Percentiles rank a stretch among this genome's conserved stretches.
These are phyloP conservation scores for Biscutella laevigata DNA, from an alignment of 441 rosid species.

Conservation along the genomic window DNA sequence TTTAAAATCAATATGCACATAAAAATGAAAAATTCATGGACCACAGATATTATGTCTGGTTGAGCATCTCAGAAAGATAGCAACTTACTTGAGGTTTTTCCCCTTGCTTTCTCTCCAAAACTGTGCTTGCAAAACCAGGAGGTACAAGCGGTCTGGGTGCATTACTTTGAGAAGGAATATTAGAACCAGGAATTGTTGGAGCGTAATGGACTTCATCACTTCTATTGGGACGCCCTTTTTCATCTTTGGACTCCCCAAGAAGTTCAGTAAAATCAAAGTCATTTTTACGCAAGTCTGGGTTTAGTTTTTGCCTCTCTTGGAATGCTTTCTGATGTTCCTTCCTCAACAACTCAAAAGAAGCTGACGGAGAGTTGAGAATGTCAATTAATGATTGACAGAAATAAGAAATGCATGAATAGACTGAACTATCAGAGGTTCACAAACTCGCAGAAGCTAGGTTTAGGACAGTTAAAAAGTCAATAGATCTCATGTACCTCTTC, in stretches of 20 bases:
- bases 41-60: neutral
- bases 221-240: constrained; percentile 34
- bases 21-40: constrained; percentile 1
- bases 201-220: constrained; percentile 38
- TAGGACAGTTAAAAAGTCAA: constrained; percentile 5
- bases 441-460: constrained; percentile 11
- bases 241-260: constrained; percentile 56
- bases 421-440: constrained; percentile 3
- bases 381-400: constrained; percentile 20
- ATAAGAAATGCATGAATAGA: constrained; percentile 10
- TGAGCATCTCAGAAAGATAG: constrained; percentile 43
- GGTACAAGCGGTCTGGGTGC: constrained; percentile 95
- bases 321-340: constrained; percentile 86
- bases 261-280: constrained; percentile 58
- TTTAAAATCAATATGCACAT: constrained; percentile 1
- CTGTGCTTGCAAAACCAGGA: constrained; percentile 70
- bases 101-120: constrained; percentile 47
- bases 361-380: constrained; percentile 35
- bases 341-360: constrained; percentile 89
- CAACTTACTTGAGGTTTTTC: constrained; percentile 36
- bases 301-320: constrained; percentile 70
- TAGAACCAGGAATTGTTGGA: constrained; percentile 30
- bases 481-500: constrained; percentile 58
- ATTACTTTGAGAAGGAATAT: constrained; percentile 39
- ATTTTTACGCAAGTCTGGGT: constrained; percentile 48